These are phyloP conservation scores for Neurospora sp. DNA, from an alignment of 495 filamentous ascomycete genomes.

Conservation along the genomic window DNA sequence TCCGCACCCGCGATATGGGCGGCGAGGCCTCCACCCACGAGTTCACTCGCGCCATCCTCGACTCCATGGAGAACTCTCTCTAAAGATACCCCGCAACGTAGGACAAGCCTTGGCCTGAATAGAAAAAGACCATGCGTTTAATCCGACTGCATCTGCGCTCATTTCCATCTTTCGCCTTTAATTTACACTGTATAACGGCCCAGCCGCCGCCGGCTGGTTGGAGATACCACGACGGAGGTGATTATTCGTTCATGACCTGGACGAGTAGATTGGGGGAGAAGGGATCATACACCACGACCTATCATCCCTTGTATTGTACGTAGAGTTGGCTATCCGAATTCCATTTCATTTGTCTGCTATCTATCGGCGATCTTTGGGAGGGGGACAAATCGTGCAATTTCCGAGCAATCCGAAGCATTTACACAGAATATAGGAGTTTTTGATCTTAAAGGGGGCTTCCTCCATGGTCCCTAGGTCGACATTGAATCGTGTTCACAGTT, in stretches of 20 bases:
- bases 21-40: slow-evolving; percentile 81
- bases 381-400: background rate
- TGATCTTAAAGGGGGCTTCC: background rate
- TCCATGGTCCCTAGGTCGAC: background rate
- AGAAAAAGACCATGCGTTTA: background rate
- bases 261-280: slow-evolving; percentile 2
- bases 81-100: slow-evolving; percentile 11
- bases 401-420: background rate
- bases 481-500: background rate
- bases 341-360: background rate
- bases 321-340: background rate
- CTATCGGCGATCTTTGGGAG: background rate
- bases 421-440: background rate
- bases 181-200: background rate
- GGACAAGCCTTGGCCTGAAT: background rate
- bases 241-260: background rate
- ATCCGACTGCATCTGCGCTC: background rate
- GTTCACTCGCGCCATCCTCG: slow-evolving; percentile 86
- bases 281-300: background rate
- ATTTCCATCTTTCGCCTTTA: background rate
- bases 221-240: background rate
- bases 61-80: slow-evolving; percentile 68
- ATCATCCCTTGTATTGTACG: background rate
- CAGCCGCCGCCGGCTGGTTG: background rate
- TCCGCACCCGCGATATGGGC: slow-evolving; percentile 90